Conservation (phyloP, 164 flowering plant species). For the Echeveria elegans region DNA sequence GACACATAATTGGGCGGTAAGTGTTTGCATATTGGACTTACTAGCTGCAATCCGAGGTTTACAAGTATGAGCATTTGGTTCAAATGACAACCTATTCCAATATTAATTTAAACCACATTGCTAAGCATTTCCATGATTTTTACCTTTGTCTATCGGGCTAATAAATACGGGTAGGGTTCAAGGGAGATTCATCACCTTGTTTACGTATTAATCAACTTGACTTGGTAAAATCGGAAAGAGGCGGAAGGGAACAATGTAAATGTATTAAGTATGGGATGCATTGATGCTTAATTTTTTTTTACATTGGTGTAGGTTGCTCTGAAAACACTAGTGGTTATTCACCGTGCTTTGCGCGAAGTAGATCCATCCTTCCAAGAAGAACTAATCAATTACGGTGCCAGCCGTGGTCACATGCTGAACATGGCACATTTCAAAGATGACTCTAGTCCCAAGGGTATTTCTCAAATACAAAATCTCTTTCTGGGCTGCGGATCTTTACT, state of each 20-base stretch:
- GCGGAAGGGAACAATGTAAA: background rate
- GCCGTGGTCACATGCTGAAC: conserved; percentile 85
- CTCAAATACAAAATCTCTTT: background rate
- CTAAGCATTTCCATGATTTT: background rate
- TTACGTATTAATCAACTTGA: background rate
- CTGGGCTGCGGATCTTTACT: background rate
- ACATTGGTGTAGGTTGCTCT: conserved; percentile 63
- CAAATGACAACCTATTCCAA: background rate
- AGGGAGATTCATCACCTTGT: background rate
- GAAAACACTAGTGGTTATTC: conserved; percentile 86
- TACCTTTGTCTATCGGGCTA: background rate
- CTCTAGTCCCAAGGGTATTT: conserved; percentile 86
- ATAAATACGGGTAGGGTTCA: background rate
- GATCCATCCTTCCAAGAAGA: conserved; percentile 93
- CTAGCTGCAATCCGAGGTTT: background rate
- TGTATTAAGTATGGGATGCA: background rate
- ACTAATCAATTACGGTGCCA: conserved; percentile 75
- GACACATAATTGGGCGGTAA: conserved; percentile 94
- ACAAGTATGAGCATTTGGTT: background rate
- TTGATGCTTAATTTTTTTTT: background rate
- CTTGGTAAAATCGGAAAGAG: background rate
- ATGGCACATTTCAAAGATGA: conserved; percentile 95
- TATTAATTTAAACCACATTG: background rate
- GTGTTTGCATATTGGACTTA: conserved; percentile 12
- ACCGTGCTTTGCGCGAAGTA: conserved; percentile 96